Conservation (phyloP, 371 early-diverging fungal species). For the Rhizopus stolonifer region DNA sequence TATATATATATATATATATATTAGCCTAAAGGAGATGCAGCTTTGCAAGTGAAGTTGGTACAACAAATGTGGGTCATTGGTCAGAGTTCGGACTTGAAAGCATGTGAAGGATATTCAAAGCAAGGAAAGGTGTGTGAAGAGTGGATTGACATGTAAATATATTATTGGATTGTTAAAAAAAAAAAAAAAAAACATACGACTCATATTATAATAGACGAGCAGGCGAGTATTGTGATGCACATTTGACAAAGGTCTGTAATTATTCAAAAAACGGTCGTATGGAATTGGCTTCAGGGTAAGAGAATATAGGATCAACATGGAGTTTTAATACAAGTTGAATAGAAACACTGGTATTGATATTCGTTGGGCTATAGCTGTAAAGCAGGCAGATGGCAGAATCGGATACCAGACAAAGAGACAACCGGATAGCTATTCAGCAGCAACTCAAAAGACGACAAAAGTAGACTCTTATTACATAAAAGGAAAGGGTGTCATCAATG, state of each 20-base stretch:
- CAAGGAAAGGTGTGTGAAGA: slow-evolving; percentile 29
- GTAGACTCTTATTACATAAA: slow-evolving; percentile 28
- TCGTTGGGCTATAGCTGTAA: slow-evolving; percentile 28
- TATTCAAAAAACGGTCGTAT: slow-evolving; percentile 42
- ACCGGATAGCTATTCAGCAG: slow-evolving; percentile 1
- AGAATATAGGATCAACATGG: too few relatives aligned
- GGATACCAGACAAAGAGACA: slow-evolving; percentile 13
- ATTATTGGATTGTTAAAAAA: neutral
- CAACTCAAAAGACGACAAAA: slow-evolving; percentile 8
- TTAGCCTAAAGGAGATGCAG: slow-evolving; percentile 16
- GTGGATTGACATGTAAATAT: slow-evolving; percentile 35
- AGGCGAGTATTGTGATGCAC: slow-evolving; percentile 42
- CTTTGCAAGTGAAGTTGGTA: slow-evolving; percentile 25
- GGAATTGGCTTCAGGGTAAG: slow-evolving; percentile 49
- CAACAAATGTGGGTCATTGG: slow-evolving; percentile 41
- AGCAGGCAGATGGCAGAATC: slow-evolving; percentile 10
- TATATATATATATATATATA: neutral
- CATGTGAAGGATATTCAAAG: slow-evolving; percentile 25
- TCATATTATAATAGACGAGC: slow-evolving; percentile 22
- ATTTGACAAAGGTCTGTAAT: slow-evolving; percentile 28
- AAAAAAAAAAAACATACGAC: too few relatives aligned
- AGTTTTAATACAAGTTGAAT: too few relatives aligned
- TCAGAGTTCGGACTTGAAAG: slow-evolving; percentile 33
- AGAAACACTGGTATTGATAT: slow-evolving; percentile 38
- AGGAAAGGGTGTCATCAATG: slow-evolving; percentile 26